These are phyloP conservation scores for Debaryomyces singareniensis DNA, from an alignment of 1,139 yeast species.

Conservation along the genomic window DNA sequence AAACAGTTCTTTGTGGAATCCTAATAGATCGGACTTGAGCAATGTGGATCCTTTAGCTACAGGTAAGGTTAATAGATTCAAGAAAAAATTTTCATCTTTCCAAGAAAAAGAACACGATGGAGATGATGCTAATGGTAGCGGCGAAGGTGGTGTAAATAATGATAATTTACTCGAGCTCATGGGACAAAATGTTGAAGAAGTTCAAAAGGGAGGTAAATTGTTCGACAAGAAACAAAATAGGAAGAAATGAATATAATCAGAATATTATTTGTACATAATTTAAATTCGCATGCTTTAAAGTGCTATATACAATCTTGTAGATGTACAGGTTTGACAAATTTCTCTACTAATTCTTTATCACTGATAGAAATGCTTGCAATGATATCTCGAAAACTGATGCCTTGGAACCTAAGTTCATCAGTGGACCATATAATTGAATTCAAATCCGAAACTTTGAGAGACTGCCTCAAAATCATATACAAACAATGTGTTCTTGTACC, in stretches of 20 bases:
- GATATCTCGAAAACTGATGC: slow-evolving; percentile 21
- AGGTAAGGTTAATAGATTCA: slow-evolving; percentile 82
- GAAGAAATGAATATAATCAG: slow-evolving; percentile 21
- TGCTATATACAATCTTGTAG: too few relatives aligned
- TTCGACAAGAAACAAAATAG: slow-evolving; percentile 42
- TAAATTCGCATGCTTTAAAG: background rate
- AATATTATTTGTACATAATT: background rate
- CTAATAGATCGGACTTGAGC: slow-evolving; percentile 69
- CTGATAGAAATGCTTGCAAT: slow-evolving; percentile 3
- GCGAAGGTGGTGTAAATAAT: slow-evolving; percentile 18
- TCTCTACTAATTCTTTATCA: slow-evolving; percentile 1
- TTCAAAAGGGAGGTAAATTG: slow-evolving; percentile 58
- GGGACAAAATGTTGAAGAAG: slow-evolving; percentile 57
- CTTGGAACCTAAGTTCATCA: slow-evolving; percentile 25
- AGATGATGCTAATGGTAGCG: slow-evolving; percentile 7
- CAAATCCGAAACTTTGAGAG: slow-evolving; percentile 18
- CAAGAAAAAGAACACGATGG: slow-evolving; percentile 10
- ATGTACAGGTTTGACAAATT: too few relatives aligned
- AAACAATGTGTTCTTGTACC: slow-evolving; percentile 6
- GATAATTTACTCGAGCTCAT: slow-evolving; percentile 58
- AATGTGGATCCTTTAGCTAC: slow-evolving; percentile 76
- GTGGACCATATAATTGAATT: slow-evolving; percentile 25
- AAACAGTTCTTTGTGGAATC: slow-evolving; percentile 82
- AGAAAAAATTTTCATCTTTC: slow-evolving; percentile 62
- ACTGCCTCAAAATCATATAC: slow-evolving; percentile 14